phyloP scores from a whole-genome alignment of 2,329 filamentous ascomycete genomes.

The Coniochaeta sp. region DNA sequence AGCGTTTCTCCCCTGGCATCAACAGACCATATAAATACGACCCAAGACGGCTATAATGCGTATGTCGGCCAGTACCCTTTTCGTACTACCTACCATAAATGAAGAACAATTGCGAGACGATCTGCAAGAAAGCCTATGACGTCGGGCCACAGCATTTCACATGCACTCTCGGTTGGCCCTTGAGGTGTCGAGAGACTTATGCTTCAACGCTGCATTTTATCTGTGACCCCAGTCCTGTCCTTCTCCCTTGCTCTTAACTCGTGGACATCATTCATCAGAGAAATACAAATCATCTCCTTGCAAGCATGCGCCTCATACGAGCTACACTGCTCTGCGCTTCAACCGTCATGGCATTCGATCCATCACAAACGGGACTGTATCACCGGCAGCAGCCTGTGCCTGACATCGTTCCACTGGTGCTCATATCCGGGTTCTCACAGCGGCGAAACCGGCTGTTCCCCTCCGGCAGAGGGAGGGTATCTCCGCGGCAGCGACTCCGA shows the following conservation, averaged over 20 bases:
- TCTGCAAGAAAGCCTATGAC: not conserved
- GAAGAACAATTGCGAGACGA: not conserved
- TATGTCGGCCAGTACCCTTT: not conserved
- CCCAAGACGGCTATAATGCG: not conserved
- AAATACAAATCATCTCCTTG: not conserved
- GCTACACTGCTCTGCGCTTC: not conserved
- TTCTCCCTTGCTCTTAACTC: not conserved
- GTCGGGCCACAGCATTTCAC: not conserved
- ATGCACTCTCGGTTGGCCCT: not conserved
- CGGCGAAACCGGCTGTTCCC: not conserved
- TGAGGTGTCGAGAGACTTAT: not conserved
- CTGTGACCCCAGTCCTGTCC: not conserved
- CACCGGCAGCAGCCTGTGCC: not conserved
- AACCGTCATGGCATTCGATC: not conserved
- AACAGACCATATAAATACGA: not conserved
- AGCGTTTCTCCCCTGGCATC: not conserved
- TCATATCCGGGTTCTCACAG: not conserved
- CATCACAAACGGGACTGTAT: not conserved
- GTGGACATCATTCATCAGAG: not conserved
- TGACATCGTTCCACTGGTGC: conserved; percentile 1
- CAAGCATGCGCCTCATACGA: not conserved
- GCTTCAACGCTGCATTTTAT: not conserved
- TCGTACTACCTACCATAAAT: not conserved
- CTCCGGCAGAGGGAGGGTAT: not conserved
- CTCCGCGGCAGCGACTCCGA: no score